Evolutionary conservation across 2,329 filamentous ascomycete species (phyloP), one percentile per base, ranked within the genome.

Genomic region (Colletotrichum camelliae): DNA sequence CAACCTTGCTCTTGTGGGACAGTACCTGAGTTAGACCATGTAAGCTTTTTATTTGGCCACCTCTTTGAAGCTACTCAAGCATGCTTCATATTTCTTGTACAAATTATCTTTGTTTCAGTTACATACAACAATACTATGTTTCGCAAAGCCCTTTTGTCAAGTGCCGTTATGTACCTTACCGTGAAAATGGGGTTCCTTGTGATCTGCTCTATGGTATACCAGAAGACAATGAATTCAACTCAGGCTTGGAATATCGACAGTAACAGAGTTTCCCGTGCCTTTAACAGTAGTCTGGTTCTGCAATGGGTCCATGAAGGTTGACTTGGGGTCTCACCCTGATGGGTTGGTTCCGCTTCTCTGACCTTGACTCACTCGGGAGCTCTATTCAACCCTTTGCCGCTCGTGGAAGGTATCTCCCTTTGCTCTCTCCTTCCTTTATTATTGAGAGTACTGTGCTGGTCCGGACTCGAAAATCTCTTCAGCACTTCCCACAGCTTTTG

Each of bases 1-100:
- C 79, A 88, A 91, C 69, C 77, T 93, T 78, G 88, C 89, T 4
- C 79, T 86, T 39, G 81, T 86, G 67, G 43, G 76, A 13, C 64
- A 70, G 21, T 70, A 62, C 21, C 67, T 74, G 5, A 24, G 18
- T 4, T 75, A 55, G 48, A n/a, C 2, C 10, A 37, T 69, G 12
- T 12, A 18, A 18, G 9, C 2, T 29, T 16, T 24, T 21, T 5
- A 13, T 29, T 58, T 12, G 18, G 24, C 3, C n/a, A 16, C 12
- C 24, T 24, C n/a, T 21, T n/a, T 21, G 3, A 18, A 29, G 13
- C 24, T 16, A 18, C 5, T 29, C 9, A 21, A 43, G 3, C 16
- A 8, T 43, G 18, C 12, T 33, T 27, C 13, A 21, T 9, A 6
- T 35, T 37, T 31, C 21, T 21, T 65, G 37, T 65, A 65, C 21